These are phyloP conservation scores for Rhypophila decipiens DNA, from an alignment of 495 filamentous ascomycete species.

Conservation along the genomic window DNA sequence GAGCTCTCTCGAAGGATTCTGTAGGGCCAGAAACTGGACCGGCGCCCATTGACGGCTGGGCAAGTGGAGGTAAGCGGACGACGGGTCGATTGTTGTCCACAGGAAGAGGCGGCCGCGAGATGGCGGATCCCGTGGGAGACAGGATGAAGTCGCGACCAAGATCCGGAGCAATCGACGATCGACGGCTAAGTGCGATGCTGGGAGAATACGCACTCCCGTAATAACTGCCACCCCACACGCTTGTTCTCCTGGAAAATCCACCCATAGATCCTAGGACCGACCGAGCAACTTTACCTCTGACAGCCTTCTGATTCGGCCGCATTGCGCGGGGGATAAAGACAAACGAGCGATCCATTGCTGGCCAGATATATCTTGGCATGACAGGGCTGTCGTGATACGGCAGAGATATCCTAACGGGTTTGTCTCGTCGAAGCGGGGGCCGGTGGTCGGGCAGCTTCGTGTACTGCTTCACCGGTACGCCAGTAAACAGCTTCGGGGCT, in stretches of 20 bases:
- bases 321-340: constrained; percentile 96
- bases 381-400: constrained; percentile 52
- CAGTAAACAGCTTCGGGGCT: constrained; percentile 60
- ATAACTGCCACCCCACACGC: constrained; percentile 62
- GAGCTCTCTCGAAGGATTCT: constrained; percentile 11
- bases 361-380: constrained; percentile 82
- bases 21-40: constrained; percentile 9
- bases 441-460: constrained; percentile 92
- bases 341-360: constrained; percentile 82
- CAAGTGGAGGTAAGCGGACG: constrained; percentile 75
- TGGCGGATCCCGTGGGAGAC: constrained; percentile 71
- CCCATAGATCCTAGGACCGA: constrained; percentile 60
- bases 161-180: constrained; percentile 79
- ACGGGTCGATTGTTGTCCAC: constrained; percentile 65
- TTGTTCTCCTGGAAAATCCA: constrained; percentile 65
- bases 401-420: constrained; percentile 90
- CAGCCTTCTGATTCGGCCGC: constrained; percentile 83
- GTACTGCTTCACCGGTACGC: constrained; percentile 74
- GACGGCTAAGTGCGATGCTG: constrained; percentile 85
- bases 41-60: constrained; percentile 29
- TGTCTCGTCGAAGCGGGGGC: constrained; percentile 90
- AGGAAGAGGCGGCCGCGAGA: constrained; percentile 57
- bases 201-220: constrained; percentile 65
- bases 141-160: constrained; percentile 65
- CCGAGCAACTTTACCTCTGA: constrained; percentile 60